phyloP scores from a whole-genome alignment of 805 yeast species.

The Candida multigemmis region DNA sequence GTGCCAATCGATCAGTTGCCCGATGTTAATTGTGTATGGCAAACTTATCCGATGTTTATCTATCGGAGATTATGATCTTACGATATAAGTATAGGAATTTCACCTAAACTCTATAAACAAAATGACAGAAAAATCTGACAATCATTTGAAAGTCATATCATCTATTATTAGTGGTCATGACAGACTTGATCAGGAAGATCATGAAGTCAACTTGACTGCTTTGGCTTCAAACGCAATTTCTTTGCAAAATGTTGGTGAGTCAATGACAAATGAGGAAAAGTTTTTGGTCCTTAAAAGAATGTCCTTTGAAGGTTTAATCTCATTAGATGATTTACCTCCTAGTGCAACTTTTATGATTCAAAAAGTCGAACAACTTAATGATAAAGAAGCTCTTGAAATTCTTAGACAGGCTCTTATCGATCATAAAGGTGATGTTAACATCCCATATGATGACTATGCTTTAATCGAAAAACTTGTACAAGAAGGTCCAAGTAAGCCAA shows the following conservation, averaged over 20 bases:
- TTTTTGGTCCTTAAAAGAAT: constrained; percentile 17
- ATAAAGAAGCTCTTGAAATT: constrained; percentile 15
- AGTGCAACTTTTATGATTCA: constrained; percentile 16
- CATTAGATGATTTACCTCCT: constrained; percentile 15
- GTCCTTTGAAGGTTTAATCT: constrained; percentile 12
- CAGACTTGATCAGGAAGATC: constrained; percentile 9
- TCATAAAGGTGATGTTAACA: constrained; percentile 20
- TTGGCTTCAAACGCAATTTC: constrained; percentile 14
- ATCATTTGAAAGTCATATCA: no score
- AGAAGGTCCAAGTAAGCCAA: no score
- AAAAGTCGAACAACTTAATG: constrained; percentile 11
- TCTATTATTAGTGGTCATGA: no score
- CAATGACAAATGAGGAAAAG: constrained; percentile 17
- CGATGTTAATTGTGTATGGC: no score
- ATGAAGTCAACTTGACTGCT: constrained; percentile 8
- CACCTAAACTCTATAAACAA: no score
- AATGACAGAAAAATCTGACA: no score
- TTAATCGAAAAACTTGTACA: constrained; percentile 12
- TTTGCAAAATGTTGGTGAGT: constrained; percentile 12
- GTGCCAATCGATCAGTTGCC: no score
- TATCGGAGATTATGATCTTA: no score
- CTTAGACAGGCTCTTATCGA: constrained; percentile 24
- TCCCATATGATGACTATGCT: constrained; percentile 18
- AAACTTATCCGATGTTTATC: no score
- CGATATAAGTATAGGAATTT: no score